Evolutionary conservation across 345 rosid genomes (phyloP).

Genomic region (Eucalyptus cloeziana): DNA sequence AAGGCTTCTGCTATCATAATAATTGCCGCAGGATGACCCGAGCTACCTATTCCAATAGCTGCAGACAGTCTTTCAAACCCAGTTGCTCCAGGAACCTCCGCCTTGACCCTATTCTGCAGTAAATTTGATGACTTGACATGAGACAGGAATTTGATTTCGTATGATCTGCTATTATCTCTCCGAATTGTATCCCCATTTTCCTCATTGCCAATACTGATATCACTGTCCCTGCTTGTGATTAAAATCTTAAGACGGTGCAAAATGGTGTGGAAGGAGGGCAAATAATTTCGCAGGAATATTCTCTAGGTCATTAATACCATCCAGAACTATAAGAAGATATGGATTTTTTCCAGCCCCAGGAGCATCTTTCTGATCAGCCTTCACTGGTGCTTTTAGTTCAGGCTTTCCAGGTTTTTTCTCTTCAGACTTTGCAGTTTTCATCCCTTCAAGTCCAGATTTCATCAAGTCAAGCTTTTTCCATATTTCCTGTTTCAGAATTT

Average conservation of each 20-base stretch:
- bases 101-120: rapidly evolving
- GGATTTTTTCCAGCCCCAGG: background rate
- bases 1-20: background rate
- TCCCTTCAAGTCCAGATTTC: background rate
- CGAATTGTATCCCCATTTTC: background rate
- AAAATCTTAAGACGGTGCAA: rapidly evolving
- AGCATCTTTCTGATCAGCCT: background rate
- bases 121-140: rapidly evolving
- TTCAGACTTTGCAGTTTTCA: rapidly evolving
- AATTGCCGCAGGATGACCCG: rapidly evolving
- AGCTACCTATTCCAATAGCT: rapidly evolving
- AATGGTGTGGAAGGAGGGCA: rapidly evolving
- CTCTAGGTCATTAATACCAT: background rate
- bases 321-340: background rate
- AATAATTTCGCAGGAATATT: rapidly evolving
- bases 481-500: background rate
- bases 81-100: rapidly evolving
- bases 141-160: rapidly evolving
- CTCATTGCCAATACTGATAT: background rate
- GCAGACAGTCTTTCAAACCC: background rate
- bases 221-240: background rate
- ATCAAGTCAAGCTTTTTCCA: background rate
- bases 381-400: rapidly evolving
- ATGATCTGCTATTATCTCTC: rapidly evolving
- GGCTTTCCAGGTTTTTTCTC: background rate